Evolutionary conservation across 192 early-diverging fungal species (phyloP), one percentile per base, ranked within the genome.

Genomic region (Diversispora epigaea): DNA sequence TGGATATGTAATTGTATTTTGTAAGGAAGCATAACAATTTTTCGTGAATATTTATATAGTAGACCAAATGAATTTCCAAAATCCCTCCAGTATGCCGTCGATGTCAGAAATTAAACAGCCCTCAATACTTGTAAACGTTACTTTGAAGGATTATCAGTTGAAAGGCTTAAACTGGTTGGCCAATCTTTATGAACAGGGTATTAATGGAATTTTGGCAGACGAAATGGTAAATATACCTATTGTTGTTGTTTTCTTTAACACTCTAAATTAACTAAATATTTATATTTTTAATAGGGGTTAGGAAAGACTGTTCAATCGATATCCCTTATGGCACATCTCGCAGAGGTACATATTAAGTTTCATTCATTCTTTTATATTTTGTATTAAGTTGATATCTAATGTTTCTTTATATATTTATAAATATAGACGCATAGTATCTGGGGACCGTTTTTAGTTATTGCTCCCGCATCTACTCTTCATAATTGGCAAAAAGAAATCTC

Each of bases 271-370:
- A 32, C 25, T 32, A 32, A 32, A 32, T 32, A 32, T 32, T 32
- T 6, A 7, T 72, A 85, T 84, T 75, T n/a, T 49, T 46, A 44
- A n/a, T 74, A 74, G 72, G 89, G 89, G 60, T 80, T 94, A 22
- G 93, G 93, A 40, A 94, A 96, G 79, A 95, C 95, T 0, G 90
- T 97, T 6, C 95, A 97, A 83, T 93, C 93, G 0, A 95, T 97
- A 64, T 90, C 94, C 8, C 76, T 97, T 47, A 88, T 97, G 80
- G 94, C 93, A 8, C 91, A 95, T 75, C 79, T 97, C 39, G 93
- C 94, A 7, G 94, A 95, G 73, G 73, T 71, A 71, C 55, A 39
- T 62, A 40, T 62, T 32, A 22, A 62, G 3, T 62, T 32, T 11
- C 8, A 3, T 41, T 14, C 15, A 3, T 41, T 14, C 15, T 39